Conservation (phyloP, 2,329 filamentous ascomycete genomes). For the Penicillium sp. region DNA sequence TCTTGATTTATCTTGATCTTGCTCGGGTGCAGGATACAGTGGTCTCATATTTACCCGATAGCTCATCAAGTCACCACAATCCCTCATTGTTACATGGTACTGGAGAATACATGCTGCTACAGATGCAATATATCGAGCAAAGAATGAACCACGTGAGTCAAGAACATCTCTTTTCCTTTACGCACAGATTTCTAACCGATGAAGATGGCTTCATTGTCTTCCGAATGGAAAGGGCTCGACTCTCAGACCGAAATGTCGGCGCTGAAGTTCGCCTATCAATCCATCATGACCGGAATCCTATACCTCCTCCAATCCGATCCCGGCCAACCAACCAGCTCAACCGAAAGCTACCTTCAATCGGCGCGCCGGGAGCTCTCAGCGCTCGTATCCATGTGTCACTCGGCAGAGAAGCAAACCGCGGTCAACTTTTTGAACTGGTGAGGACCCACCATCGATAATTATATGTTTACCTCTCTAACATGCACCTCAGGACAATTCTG, state of each 20-base stretch:
- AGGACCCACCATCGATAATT: background rate
- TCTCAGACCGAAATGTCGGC: conserved; percentile 14
- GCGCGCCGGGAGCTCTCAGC: conserved; percentile 17
- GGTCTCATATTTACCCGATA: conserved; percentile 9
- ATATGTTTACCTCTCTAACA: background rate
- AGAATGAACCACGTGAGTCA: conserved; percentile 10
- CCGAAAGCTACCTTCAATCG: conserved; percentile 12
- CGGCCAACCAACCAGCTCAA: background rate
- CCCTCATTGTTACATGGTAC: background rate
- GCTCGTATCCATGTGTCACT: conserved; percentile 14
- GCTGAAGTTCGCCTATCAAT: conserved; percentile 17
- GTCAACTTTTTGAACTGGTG: conserved; percentile 17
- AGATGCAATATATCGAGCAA: conserved; percentile 11
- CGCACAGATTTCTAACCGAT: background rate
- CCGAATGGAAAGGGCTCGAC: conserved; percentile 17
- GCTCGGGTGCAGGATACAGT: conserved; percentile 16
- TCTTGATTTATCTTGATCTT: conserved; percentile 15
- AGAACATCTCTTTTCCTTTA: background rate
- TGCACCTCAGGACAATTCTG: conserved; percentile 13
- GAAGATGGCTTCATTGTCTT: conserved; percentile 11
- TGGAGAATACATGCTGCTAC: conserved; percentile 3
- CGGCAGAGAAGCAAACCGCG: conserved; percentile 11
- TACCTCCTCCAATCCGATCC: conserved; percentile 12
- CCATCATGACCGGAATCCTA: conserved; percentile 15
- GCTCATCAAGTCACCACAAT: background rate